Evolutionary conservation across 1,284 basidiomycete species (phyloP), one percentile per base, ranked within the genome.

Genomic region (Cryptococcus sp.): DNA sequence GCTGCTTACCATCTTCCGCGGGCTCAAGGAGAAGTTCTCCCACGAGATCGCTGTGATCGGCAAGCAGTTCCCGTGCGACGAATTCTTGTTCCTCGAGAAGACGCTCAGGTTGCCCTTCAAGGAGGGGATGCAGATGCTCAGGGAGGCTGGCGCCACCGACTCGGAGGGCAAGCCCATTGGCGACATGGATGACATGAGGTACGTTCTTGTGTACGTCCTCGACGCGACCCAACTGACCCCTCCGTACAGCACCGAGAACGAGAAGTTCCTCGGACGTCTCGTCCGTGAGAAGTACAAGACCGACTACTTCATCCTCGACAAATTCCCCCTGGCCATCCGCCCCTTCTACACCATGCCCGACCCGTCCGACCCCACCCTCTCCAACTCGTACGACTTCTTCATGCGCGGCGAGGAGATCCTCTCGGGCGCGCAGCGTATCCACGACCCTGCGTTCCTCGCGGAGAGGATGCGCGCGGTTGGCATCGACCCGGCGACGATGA

Each of bases 261-360:
- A 98, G 80, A 94, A 90, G 79, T 83, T 89, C 53, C 86, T 98
- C 23, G 95, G 95, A 33, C 82, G 85, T 52, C 80, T 98, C 52
- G 85, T 98, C 69, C 90, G 88, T 75, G 86, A 86, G 56, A 96
- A 95, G 79, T 95, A 93, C 76, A 85, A 91, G 67, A 97, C 91
- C 53, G 95, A 98, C 80, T 97, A 95, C 80, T 97, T 88, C 79
- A 96, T 97, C 73, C 86, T 97, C 64, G 93, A 97, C 82, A 97
- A 96, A 77, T 97, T 97, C 82, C 93, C 93, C 2, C 82, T 92
- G 72, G 87, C 83, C 33, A 84, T 96, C 55, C 88, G 95, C 60
- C 95, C 96, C 3, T 98, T 98, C 81, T 98, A 98, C 80, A 98
- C 93, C 40, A 97, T 97, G 93, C 89, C 92, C 56, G 92, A 96